Evolutionary conservation across 78 protist species (phyloP), one percentile per base, ranked within the genome.

Genomic region (Pigoraptor vietnamica): DNA sequence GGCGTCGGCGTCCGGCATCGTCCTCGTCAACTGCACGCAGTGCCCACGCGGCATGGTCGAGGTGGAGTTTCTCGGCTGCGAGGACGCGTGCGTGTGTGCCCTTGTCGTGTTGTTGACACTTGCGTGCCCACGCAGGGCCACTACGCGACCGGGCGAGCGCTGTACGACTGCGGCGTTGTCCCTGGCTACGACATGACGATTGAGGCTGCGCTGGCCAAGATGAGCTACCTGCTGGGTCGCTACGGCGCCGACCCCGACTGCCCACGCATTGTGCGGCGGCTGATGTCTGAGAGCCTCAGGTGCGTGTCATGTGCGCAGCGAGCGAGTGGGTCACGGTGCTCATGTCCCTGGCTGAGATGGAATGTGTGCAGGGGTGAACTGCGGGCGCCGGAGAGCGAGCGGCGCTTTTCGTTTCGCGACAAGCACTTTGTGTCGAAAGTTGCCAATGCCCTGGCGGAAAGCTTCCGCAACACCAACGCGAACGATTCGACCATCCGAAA

Each of bases 141-240:
- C 36, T 88, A 88, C 23, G 90, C 90, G 24, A 37, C 90, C 24
- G 90, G 90, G 25, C 90, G 38, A 10, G 90, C 56, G 24, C 29
- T 88, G 33, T 39, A 29, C 0, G 90, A n/a, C n/a, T 24, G 55
- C 38, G 90, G 90, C 9, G 90, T n/a, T 36, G 38, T 88, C 36
- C 24, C 90, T 23, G 90, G 90, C 56, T 88, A 36, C 36, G 90
- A 88, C 23, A 88, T 88, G 35, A 88, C 90, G n/a, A 40, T 88
- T 19, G 90, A 88, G 90, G 19, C 55, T 33, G 90, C 90, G 23
- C 38, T 88, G 19, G 90, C 90, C 19, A 88, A 88, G 36, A 37
- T 88, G 55, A 37, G 90, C 32, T 37, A 32, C 48, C n/a, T 88
- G n/a, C 55, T 88, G 0, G 90, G 90, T 40, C 67, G 67, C 6